Evolutionary conservation across 352 stramenopile genomes (phyloP), one percentile per base, ranked within the genome.

Genomic region (Globisporangium splendens): DNA sequence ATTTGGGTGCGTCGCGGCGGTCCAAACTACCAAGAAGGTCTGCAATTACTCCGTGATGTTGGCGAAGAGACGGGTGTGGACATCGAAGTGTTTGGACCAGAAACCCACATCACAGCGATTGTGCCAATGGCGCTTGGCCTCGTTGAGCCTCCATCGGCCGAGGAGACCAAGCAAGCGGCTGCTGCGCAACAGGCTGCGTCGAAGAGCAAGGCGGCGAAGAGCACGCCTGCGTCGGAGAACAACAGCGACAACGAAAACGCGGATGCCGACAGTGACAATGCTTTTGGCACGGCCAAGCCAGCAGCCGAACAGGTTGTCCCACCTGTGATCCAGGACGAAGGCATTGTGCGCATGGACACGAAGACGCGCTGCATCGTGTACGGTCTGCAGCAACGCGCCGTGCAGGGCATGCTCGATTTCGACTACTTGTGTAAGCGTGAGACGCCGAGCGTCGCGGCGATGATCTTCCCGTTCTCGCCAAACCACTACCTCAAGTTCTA

Each of bases 401-500:
- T 98, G 54, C 95, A 99, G 69, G 95, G 94, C 28, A 99, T 99
- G 96, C 79, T 99, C 28, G 96, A 99, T 74, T 99, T 99, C 62
- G 96, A 99, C 74, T 98, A 96, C 69, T 83, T 99, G 68, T 99
- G 96, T 80, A 98, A 98, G 68, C 87, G 96, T 44, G 81, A 93
- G 64, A 96, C 85, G 39, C 96, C 96, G 14, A 97, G 87, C 53
- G 96, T 99, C 33, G 95, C 95, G 47, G 89, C 88, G 6, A 82
- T 98, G 65, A 96, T 98, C 58, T 98, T 98, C 76, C 95, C 93
- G 50, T 98, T 98, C 76, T 89, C 83, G 56, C 86, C 92, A 13
- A 98, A 98, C 78, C 95, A 98, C 79, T 98, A 97, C 79, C 73
- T 95, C 22, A 93, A 97, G 75, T 98, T 98, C 67, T 99, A 98